phyloP scores from a whole-genome alignment of 139 green algal genomes.

The Micractinium sp. region DNA sequence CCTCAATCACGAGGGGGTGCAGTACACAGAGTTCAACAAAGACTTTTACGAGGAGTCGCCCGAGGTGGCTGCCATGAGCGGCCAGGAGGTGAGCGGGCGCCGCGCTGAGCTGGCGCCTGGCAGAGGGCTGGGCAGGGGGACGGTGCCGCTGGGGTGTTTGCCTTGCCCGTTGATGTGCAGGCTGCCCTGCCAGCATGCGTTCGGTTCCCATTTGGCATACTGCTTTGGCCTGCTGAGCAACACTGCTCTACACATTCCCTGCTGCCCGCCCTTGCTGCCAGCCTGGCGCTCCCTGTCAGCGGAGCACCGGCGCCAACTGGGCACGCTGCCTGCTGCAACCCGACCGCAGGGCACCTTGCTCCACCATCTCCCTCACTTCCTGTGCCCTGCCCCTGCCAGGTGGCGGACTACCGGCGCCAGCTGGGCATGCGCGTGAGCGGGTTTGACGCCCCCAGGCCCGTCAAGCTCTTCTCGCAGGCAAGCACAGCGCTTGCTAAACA shows the following conservation, averaged over 20 bases:
- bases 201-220: background rate
- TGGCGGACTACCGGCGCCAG: conserved; percentile 54
- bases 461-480: conserved; percentile 64
- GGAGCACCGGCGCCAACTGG: background rate
- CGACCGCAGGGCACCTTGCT: background rate
- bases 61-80: conserved; percentile 70
- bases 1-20: conserved; percentile 68
- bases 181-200: background rate
- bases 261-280: no score
- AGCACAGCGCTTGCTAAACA: no score
- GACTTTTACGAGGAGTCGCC: conserved; percentile 81
- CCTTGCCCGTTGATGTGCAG: no score
- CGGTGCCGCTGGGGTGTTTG: no score
- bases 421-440: conserved; percentile 75
- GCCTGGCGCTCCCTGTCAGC: background rate
- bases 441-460: conserved; percentile 69
- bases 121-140: no score
- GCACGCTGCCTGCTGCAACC: background rate
- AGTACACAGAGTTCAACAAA: conserved; percentile 84
- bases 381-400: conserved; percentile 48
- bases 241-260: no score
- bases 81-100: conserved; percentile 61
- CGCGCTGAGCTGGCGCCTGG: no score
- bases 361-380: background rate
- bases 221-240: background rate